phyloP scores from a whole-genome alignment of 192 early-diverging fungal species.

The Chytriomyces sp. region DNA sequence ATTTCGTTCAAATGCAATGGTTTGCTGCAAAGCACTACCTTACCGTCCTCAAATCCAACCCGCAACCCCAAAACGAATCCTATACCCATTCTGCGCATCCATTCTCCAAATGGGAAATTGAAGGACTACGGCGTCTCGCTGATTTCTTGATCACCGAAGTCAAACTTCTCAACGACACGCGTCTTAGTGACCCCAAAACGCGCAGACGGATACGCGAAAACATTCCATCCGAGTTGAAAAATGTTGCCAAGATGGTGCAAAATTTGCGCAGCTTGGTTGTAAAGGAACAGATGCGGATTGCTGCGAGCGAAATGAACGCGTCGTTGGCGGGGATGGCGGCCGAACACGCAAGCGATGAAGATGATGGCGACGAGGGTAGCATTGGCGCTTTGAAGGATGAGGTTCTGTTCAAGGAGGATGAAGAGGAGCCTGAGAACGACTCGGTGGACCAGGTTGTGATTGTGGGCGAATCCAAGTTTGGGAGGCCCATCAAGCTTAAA shows the following conservation, averaged over 20 bases:
- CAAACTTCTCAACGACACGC: constrained; percentile 3
- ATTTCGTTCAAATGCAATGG: constrained; percentile 83
- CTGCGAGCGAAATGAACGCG: neutral
- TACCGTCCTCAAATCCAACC: constrained; percentile 45
- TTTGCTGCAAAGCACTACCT: constrained; percentile 73
- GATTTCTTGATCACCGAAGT: constrained; percentile 50
- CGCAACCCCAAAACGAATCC: neutral
- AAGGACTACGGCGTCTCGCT: constrained; percentile 58
- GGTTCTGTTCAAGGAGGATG: neutral
- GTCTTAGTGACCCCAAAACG: constrained; percentile 27
- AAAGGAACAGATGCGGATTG: neutral
- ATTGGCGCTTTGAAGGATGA: neutral
- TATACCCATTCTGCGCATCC: neutral
- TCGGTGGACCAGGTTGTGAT: neutral
- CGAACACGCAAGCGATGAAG: neutral
- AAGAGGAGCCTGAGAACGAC: neutral
- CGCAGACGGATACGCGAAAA: constrained; percentile 36
- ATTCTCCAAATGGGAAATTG: constrained; percentile 55
- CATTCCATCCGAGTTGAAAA: constrained; percentile 49
- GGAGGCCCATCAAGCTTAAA: neutral
- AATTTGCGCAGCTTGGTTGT: constrained; percentile 23
- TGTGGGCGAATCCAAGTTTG: neutral
- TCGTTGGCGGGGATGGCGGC: neutral
- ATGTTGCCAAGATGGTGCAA: constrained; percentile 45
- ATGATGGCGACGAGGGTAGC: neutral